Base-by-base conservation (phyloP, 2,329 filamentous ascomycete genomes). In the Calonectria ilicicola region DNA sequence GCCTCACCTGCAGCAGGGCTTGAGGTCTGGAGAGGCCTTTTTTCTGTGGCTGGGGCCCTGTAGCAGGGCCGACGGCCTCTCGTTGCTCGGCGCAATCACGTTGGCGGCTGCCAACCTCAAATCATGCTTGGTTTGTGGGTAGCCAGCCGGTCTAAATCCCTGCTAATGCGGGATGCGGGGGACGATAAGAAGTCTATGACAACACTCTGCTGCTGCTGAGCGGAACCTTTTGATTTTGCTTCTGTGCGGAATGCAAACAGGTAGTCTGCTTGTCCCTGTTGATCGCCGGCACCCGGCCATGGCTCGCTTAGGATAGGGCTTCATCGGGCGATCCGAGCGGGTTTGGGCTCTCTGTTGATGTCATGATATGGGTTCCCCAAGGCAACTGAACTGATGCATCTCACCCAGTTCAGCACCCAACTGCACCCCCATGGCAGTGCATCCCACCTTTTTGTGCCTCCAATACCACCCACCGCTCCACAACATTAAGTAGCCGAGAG, bases 401-500 rank as follows among this genome's bases (percentile, higher is more conserved):
- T 32, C 58, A 46, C 58, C 26, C 58, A 46, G 26, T 23, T 44
- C 26, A 44, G 40, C 58, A 27, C 21, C 56, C 56, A 42, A 62
- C 21, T 19, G 14, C 56, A 40, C 35, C n/a, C 58, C 58, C 40
- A 38, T 46, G 38, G 38, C 58, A 46, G 32, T 32, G 40, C 38
- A 42, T 63, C 58, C 40, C 51, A 62, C 32, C 40, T 26, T n/a
- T 17, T 32, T 46, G 23, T 21, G 19, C 17, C 21, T 27, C 49
- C 49, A 44, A 38, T 67, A 38, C 35, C 44, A 58, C 65, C 62
- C 68, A 70, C 53, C 62, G 44, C 53, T 62, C 44, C 69, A 27
- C 64, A 58, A 32, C 69, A 35, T 56, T 58, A 63, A 64, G 56
- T 60, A 70, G 65, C 47, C 51, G 46, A 64, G 47, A 60, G 32